A percentile compares a stretch with the other conserved stretches of the same genome.
Conservation (phyloP, 2,329 filamentous ascomycete genomes). For the Monilinia fructigena region DNA sequence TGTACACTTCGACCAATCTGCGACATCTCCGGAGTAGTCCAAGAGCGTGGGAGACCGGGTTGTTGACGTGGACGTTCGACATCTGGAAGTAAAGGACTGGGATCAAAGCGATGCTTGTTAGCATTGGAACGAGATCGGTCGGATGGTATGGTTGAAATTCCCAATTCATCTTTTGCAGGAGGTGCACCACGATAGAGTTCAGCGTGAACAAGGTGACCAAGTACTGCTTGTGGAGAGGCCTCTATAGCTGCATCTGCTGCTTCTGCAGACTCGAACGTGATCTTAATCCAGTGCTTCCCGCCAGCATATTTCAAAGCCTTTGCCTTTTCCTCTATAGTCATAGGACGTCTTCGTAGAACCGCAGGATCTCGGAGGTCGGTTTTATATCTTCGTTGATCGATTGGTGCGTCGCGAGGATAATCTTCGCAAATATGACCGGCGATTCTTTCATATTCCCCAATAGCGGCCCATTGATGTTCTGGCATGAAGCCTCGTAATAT, state of each 20-base stretch:
- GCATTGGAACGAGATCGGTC: slow-evolving; percentile 22
- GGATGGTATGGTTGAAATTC: slow-evolving; percentile 17
- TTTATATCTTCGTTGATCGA: slow-evolving; percentile 67
- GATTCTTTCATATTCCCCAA: slow-evolving; percentile 83
- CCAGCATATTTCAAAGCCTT: slow-evolving; percentile 80
- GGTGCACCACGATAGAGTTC: slow-evolving; percentile 67
- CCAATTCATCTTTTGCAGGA: slow-evolving; percentile 59
- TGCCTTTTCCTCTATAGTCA: slow-evolving; percentile 70
- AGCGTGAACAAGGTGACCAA: slow-evolving; percentile 69
- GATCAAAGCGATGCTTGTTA: slow-evolving; percentile 24
- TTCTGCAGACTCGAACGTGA: slow-evolving; percentile 74
- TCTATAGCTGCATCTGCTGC: slow-evolving; percentile 69
- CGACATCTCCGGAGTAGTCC: slow-evolving; percentile 34
- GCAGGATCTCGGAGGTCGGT: slow-evolving; percentile 72
- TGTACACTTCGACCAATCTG: slow-evolving; percentile 34
- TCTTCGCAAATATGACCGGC: slow-evolving; percentile 89
- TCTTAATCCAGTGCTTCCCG: slow-evolving; percentile 88
- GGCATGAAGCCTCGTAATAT: slow-evolving; percentile 78
- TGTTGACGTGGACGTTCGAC: slow-evolving; percentile 25
- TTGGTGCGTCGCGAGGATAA: slow-evolving; percentile 81
- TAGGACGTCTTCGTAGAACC: slow-evolving; percentile 60
- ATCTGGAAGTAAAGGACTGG: slow-evolving; percentile 24
- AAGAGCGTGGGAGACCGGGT: slow-evolving; percentile 34
- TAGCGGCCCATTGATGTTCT: slow-evolving; percentile 76
- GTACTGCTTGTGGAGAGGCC: slow-evolving; percentile 68